phyloP scores from a whole-genome alignment of 495 filamentous ascomycete genomes.

The Penicillium verhagenii region DNA sequence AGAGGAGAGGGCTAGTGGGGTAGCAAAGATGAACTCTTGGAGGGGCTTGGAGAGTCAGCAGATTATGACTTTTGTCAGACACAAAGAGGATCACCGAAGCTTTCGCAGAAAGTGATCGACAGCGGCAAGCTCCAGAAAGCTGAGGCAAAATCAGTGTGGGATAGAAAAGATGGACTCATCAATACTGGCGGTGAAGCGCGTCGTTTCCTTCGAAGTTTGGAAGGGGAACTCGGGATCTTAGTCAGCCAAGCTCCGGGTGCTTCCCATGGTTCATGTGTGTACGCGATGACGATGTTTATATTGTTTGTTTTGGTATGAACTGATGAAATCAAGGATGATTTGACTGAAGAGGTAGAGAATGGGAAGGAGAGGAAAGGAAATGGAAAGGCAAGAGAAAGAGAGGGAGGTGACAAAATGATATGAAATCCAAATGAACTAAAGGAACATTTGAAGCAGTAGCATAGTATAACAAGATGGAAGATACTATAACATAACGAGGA shows the following conservation, averaged over 20 bases:
- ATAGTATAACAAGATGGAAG: too few relatives aligned
- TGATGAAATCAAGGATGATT: too few relatives aligned
- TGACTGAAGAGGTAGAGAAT: too few relatives aligned
- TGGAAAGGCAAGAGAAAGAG: too few relatives aligned
- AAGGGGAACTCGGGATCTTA: constrained; percentile 16
- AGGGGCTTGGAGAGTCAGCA: constrained; percentile 22
- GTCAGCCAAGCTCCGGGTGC: constrained; percentile 13
- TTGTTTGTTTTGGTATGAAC: too few relatives aligned
- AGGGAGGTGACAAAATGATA: too few relatives aligned
- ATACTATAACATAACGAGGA: too few relatives aligned
- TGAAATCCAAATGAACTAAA: too few relatives aligned
- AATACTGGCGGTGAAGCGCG: constrained; percentile 35
- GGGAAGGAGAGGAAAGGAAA: too few relatives aligned
- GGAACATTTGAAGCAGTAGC: too few relatives aligned
- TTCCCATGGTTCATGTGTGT: constrained; percentile 1
- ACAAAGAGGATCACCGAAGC: neutral
- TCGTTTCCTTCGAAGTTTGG: constrained; percentile 16
- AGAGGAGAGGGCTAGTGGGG: constrained; percentile 22
- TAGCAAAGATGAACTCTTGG: constrained; percentile 24
- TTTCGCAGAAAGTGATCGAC: constrained; percentile 3
- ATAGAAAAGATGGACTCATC: constrained; percentile 9
- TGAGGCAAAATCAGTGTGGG: constrained; percentile 6
- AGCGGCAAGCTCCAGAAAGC: neutral
- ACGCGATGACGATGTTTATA: neutral
- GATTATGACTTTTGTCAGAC: neutral